Evolutionary conservation across 495 filamentous ascomycete genomes (phyloP).

Genomic region (Sphaerosporella brunnea): DNA sequence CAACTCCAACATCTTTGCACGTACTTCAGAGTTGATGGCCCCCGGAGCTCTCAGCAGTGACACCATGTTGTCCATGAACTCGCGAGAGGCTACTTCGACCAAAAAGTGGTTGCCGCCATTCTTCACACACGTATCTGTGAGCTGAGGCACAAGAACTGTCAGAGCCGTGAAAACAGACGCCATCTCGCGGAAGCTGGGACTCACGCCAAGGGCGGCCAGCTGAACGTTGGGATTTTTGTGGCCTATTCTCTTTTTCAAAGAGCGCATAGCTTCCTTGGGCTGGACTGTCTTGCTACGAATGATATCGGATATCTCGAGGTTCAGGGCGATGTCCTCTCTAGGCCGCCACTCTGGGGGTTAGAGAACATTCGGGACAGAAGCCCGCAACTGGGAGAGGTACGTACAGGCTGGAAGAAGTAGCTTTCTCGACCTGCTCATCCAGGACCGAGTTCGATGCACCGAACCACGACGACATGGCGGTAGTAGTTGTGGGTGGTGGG

Average conservation of each 20-base stretch:
- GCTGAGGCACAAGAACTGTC: conserved; percentile 28
- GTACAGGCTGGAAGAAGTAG: conserved; percentile 83
- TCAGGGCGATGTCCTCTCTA: conserved; percentile 90
- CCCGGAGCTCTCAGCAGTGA: conserved; percentile 66
- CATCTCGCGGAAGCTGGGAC: conserved; percentile 2
- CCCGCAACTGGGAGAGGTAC: conserved; percentile 14
- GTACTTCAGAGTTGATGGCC: conserved; percentile 67
- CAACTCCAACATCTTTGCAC: conserved; percentile 74
- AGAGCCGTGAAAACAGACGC: conserved; percentile 7
- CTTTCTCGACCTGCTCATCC: conserved; percentile 90
- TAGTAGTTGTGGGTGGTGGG: background rate
- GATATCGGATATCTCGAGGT: conserved; percentile 90
- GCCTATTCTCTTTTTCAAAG: conserved; percentile 78
- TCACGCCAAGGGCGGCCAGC: conserved; percentile 73
- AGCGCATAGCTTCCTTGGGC: conserved; percentile 93
- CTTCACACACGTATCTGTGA: conserved; percentile 96
- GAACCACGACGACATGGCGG: conserved; percentile 65
- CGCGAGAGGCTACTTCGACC: conserved; percentile 79
- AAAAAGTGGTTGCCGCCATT: conserved; percentile 97
- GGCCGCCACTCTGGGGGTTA: background rate
- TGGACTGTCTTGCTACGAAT: conserved; percentile 93
- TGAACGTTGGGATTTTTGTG: conserved; percentile 95
- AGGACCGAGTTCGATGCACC: conserved; percentile 66
- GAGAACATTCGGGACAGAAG: conserved; percentile 6
- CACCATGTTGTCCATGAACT: conserved; percentile 95